phyloP scores from a whole-genome alignment of 2,329 filamentous ascomycete genomes.

The Fusarium brachygibbosum region DNA sequence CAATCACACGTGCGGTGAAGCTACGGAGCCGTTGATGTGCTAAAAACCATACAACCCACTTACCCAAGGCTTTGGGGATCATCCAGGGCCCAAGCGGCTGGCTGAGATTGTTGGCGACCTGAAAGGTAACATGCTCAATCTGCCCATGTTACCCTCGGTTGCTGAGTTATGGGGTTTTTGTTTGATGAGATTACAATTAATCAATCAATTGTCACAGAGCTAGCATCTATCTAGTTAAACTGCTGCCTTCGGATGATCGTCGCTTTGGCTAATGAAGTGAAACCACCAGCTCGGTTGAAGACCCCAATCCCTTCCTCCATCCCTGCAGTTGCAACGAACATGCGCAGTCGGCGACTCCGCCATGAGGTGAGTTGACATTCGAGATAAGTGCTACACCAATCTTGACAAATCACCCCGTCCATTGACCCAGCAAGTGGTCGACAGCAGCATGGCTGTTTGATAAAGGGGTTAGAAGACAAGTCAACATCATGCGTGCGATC shows the following conservation, averaged over 20 bases:
- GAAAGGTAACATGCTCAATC: conserved; percentile 32
- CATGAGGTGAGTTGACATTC: conserved; percentile 29
- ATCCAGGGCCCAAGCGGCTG: conserved; percentile 27
- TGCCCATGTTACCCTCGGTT: conserved; percentile 34
- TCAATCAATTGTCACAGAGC: conserved; percentile 19
- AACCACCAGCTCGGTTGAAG: conserved; percentile 40
- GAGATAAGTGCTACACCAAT: conserved; percentile 28
- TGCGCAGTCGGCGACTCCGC: conserved; percentile 23
- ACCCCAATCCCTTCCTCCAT: conserved; percentile 21
- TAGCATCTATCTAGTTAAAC: conserved; percentile 7
- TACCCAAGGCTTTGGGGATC: conserved; percentile 27
- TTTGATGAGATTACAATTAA: conserved; percentile 27
- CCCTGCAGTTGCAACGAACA: conserved; percentile 30
- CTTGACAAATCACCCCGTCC: conserved; percentile 34
- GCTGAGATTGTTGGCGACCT: conserved; percentile 31
- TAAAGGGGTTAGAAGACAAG: conserved; percentile 26
- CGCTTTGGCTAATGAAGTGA: conserved; percentile 29
- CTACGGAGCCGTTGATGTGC: conserved; percentile 6
- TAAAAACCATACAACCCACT: not conserved
- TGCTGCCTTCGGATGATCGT: conserved; percentile 38
- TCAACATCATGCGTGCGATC: conserved; percentile 11
- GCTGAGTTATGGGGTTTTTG: conserved; percentile 22
- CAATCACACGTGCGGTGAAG: conserved; percentile 34
- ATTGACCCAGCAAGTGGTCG: conserved; percentile 12
- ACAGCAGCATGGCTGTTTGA: conserved; percentile 1